Evolutionary conservation across 1,284 basidiomycete species (phyloP).

Genomic region (Coniophora puteana): DNA sequence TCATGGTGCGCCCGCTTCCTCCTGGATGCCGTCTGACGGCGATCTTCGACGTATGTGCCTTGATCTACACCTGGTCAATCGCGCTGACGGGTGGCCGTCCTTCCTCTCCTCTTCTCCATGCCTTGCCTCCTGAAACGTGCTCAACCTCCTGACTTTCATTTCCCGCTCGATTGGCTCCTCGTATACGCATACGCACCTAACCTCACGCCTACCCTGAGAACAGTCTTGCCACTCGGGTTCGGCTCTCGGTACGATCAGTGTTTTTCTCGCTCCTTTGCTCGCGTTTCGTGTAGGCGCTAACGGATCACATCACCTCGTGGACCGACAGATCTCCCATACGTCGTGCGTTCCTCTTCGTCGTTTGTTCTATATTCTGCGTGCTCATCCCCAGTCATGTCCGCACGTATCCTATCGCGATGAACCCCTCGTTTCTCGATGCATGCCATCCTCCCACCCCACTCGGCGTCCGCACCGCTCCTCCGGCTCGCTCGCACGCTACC

Average conservation of each 20-base stretch:
- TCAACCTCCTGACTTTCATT: no score
- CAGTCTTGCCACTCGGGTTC: conserved; percentile 69
- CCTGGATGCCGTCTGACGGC: conserved; percentile 84
- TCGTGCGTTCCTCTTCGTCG: conserved; percentile 33
- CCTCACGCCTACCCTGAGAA: conserved; percentile 1
- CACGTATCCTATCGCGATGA: no score
- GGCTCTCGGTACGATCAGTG: conserved; percentile 44
- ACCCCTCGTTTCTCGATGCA: no score
- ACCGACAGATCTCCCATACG: conserved; percentile 60
- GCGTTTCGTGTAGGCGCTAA: conserved; percentile 1
- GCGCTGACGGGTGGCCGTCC: no score
- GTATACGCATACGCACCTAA: neutral
- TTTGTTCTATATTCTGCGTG: neutral
- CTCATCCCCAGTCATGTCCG: no score
- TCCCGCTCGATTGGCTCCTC: no score
- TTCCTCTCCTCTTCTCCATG: no score
- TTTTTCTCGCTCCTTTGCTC: neutral
- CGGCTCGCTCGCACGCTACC: neutral
- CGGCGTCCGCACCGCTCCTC: no score
- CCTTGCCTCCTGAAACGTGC: no score
- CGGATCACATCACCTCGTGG: neutral
- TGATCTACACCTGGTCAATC: no score
- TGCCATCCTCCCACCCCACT: no score
- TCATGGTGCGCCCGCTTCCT: conserved; percentile 75
- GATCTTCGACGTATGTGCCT: conserved; percentile 72